phyloP scores from a whole-genome alignment of 2,329 filamentous ascomycete genomes.

The Drechslera avenae region DNA sequence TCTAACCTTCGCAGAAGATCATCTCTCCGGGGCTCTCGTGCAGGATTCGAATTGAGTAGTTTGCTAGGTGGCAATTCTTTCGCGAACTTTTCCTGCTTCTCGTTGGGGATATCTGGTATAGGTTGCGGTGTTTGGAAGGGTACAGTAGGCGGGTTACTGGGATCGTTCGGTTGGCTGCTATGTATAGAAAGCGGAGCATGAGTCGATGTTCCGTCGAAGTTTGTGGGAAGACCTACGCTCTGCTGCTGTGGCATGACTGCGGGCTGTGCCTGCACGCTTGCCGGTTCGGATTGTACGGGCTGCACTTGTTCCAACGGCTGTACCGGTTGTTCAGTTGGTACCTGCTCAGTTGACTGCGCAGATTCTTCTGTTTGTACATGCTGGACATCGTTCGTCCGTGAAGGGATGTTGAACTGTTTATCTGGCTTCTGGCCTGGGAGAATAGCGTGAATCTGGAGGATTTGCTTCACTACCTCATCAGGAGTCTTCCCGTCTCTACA shows the following conservation, averaged over 20 bases:
- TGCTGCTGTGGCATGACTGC: constrained; percentile 17
- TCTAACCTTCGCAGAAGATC: constrained; percentile 46
- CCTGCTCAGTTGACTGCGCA: constrained; percentile 8
- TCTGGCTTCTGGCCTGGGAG: constrained; percentile 72
- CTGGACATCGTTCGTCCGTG: constrained; percentile 46
- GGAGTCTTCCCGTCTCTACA: constrained; percentile 64
- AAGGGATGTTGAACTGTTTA: constrained; percentile 62
- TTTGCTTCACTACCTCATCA: constrained; percentile 76
- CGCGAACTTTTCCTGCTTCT: constrained; percentile 16
- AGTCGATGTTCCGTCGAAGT: constrained; percentile 59
- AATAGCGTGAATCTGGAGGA: constrained; percentile 84
- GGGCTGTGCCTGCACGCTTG: constrained; percentile 8
- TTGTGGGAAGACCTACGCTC: constrained; percentile 57
- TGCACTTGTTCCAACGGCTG: constrained; percentile 8
- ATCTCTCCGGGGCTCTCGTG: constrained; percentile 18
- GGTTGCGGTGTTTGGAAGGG: constrained; percentile 15
- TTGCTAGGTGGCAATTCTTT: constrained; percentile 35
- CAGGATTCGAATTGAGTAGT: constrained; percentile 33
- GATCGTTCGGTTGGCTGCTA: constrained; percentile 8
- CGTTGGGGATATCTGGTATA: constrained; percentile 9
- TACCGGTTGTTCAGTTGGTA: constrained; percentile 12
- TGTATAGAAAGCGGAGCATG: constrained; percentile 15
- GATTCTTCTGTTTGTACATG: constrained; percentile 13
- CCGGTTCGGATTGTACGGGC: constrained; percentile 8
- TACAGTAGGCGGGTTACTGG: constrained; percentile 6